Evolutionary conservation across 768 basidiomycete genomes (phyloP).

Genomic region (Auriscalpium microsporum): DNA sequence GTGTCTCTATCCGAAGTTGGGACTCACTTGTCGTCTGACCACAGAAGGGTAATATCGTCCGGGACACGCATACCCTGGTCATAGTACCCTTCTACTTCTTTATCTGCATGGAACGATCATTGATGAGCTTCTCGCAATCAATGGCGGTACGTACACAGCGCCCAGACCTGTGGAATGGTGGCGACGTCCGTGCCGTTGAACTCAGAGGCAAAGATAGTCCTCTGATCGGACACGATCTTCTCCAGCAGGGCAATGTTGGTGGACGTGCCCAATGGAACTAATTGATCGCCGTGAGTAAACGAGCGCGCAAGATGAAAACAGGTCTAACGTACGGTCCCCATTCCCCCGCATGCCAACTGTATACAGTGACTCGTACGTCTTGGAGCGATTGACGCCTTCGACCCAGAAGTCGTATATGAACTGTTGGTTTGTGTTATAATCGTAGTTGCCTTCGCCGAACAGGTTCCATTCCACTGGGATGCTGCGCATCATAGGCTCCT

Average conservation of each 20-base stretch:
- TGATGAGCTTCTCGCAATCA: no score
- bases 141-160: slow-evolving; percentile 34
- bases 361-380: slow-evolving; percentile 52
- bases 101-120: slow-evolving; percentile 21
- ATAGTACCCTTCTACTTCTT: slow-evolving; percentile 62
- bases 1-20: background rate
- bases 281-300: no score
- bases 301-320: no score
- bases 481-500: slow-evolving; percentile 71
- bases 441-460: slow-evolving; percentile 52
- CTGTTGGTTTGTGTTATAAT: slow-evolving; percentile 47
- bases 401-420: slow-evolving; percentile 56
- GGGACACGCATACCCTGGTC: slow-evolving; percentile 53
- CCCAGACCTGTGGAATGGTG: slow-evolving; percentile 58
- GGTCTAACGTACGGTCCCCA: slow-evolving; percentile 23
- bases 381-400: slow-evolving; percentile 48
- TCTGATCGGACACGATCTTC: slow-evolving; percentile 52
- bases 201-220: slow-evolving; percentile 45
- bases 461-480: slow-evolving; percentile 58
- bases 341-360: slow-evolving; percentile 65
- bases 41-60: slow-evolving; percentile 57
- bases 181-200: slow-evolving; percentile 39
- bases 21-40: slow-evolving; percentile 63
- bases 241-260: slow-evolving; percentile 45
- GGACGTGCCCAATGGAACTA: slow-evolving; percentile 44